Evolutionary conservation across 169 alveolate genomes (phyloP).

Genomic region (Cytauxzoon felis): DNA sequence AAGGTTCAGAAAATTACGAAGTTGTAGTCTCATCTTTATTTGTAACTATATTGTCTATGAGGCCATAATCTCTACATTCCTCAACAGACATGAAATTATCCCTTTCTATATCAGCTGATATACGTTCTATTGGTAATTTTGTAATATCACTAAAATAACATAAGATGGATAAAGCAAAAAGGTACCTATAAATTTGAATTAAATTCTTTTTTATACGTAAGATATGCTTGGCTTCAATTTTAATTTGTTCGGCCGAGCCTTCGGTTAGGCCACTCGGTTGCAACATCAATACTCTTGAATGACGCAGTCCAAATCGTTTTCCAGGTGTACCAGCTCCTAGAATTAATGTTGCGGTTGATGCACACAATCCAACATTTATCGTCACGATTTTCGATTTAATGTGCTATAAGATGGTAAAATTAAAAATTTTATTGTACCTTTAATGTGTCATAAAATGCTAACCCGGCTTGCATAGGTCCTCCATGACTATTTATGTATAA

Average conservation of each 20-base stretch:
- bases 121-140: constrained; percentile 63
- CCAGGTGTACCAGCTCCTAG: constrained; percentile 68
- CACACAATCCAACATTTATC: constrained; percentile 68
- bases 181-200: constrained; percentile 33
- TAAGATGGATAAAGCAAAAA: background rate
- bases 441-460: constrained; percentile 59
- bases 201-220: constrained; percentile 21
- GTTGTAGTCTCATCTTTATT: background rate
- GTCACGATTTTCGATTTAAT: constrained; percentile 56
- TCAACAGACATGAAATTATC: constrained; percentile 81
- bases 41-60: constrained; percentile 71
- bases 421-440: background rate
- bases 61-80: constrained; percentile 75
- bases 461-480: constrained; percentile 61
- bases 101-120: constrained; percentile 71
- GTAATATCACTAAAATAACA: constrained; percentile 29
- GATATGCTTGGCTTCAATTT: constrained; percentile 34
- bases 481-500: constrained; percentile 67
- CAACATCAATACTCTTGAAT: constrained; percentile 57
- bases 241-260: constrained; percentile 64
- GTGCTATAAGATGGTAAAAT: constrained; percentile 26
- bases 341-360: constrained; percentile 66
- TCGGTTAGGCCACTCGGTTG: constrained; percentile 63
- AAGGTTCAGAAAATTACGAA: too few species aligned
- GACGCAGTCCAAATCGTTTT: constrained; percentile 53